Conservation (phyloP, 2,329 filamentous ascomycete species). For the Beauveria caledonica region DNA sequence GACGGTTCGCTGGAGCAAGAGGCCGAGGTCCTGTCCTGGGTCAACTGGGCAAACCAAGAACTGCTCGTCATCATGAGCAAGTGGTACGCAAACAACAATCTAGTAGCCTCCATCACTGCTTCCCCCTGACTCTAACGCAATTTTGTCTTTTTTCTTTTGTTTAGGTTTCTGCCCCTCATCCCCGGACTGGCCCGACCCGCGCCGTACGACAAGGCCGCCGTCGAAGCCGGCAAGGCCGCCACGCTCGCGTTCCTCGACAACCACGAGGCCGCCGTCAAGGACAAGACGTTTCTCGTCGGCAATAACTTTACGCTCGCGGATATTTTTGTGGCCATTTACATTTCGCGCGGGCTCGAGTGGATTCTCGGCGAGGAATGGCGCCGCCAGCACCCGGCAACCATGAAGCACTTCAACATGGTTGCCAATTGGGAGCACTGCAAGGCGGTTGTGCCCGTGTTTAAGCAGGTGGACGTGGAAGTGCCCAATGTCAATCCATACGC, state of each 20-base stretch:
- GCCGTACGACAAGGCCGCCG: slow-evolving; percentile 4
- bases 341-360: slow-evolving; percentile 3
- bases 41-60: slow-evolving; percentile 7
- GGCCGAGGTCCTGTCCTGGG: slow-evolving; percentile 7
- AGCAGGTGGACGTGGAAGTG: neutral
- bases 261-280: neutral
- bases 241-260: neutral
- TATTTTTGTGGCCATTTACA: neutral
- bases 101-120: too few species aligned
- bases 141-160: neutral
- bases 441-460: neutral
- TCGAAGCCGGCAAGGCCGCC: neutral
- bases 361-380: slow-evolving; percentile 1
- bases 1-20: slow-evolving; percentile 7
- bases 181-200: neutral
- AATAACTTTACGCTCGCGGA: neutral
- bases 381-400: neutral
- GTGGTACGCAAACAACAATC: neutral
- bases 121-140: too few species aligned
- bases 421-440: neutral
- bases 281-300: neutral
- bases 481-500: neutral
- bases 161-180: slow-evolving; percentile 2
- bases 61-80: slow-evolving; percentile 8
- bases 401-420: neutral